These are phyloP conservation scores for Cajanus cajan DNA, from an alignment of 306 rosid species.

Conservation along the genomic window DNA sequence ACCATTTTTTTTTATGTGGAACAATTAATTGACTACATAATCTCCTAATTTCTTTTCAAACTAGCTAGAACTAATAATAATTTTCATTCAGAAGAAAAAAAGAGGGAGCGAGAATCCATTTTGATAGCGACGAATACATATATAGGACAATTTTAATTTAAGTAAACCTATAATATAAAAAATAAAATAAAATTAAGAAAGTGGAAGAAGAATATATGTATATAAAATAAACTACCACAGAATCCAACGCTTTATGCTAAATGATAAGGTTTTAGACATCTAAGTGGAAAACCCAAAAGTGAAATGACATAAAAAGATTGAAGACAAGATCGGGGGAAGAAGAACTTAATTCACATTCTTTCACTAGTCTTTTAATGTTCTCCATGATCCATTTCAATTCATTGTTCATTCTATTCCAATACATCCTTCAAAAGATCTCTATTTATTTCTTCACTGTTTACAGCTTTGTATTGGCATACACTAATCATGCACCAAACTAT, in stretches of 20 bases:
- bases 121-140: slow-evolving; percentile 16
- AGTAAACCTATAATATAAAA: not conserved
- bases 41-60: slow-evolving; percentile 1
- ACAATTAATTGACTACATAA: not conserved
- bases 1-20: not conserved
- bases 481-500: not conserved
- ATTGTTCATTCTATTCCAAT: slow-evolving; percentile 28
- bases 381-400: slow-evolving; percentile 35
- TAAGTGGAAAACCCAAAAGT: slow-evolving; percentile 35
- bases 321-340: slow-evolving; percentile 34
- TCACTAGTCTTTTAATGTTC: slow-evolving; percentile 36
- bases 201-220: slow-evolving; percentile 39
- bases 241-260: slow-evolving; percentile 39
- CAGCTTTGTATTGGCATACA: slow-evolving; percentile 11
- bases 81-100: not conserved
- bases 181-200: slow-evolving; percentile 4
- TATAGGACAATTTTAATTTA: not conserved
- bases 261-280: slow-evolving; percentile 38
- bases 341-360: slow-evolving; percentile 49
- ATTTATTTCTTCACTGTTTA: not conserved
- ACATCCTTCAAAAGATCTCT: not conserved
- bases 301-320: slow-evolving; percentile 40
- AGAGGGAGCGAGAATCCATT: not conserved
- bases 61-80: not conserved
- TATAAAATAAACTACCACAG: slow-evolving; percentile 6